phyloP scores from a whole-genome alignment of 1,284 basidiomycete species.

The Lentinus polychrous region DNA sequence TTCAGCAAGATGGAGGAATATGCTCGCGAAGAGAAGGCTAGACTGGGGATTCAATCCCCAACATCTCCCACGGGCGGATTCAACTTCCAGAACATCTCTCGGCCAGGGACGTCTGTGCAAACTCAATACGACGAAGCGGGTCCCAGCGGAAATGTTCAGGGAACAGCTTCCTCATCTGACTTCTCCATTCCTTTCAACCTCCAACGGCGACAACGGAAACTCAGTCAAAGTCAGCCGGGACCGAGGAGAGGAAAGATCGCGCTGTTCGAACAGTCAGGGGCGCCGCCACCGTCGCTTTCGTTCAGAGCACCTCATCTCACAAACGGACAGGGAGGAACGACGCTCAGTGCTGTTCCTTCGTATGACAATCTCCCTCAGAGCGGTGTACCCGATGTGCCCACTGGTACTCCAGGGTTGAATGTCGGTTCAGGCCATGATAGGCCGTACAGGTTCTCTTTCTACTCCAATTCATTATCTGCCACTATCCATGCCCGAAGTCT shows the following conservation, averaged over 20 bases:
- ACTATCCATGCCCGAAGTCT: conserved; percentile 95
- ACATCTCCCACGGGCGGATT: conserved; percentile 14
- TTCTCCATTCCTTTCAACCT: conserved; percentile 18
- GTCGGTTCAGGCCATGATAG: conserved; percentile 61
- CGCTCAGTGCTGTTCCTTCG: conserved; percentile 28
- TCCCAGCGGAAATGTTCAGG: conserved; percentile 4
- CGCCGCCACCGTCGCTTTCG: conserved; percentile 38
- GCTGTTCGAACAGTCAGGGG: conserved; percentile 69
- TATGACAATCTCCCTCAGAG: conserved; percentile 23
- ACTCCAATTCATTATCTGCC: conserved; percentile 87
- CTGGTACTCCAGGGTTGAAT: not conserved
- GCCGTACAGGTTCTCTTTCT: conserved; percentile 98
- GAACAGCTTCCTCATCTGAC: conserved; percentile 12
- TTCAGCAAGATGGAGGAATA: conserved; percentile 80
- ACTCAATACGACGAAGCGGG: conserved; percentile 11
- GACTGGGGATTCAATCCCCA: conserved; percentile 44
- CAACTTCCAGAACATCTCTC: conserved; percentile 8
- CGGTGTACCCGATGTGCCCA: conserved; percentile 2
- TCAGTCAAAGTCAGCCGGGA: conserved; percentile 70
- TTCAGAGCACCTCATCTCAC: conserved; percentile 23
- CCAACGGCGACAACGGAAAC: conserved; percentile 61
- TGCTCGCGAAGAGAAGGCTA: conserved; percentile 63
- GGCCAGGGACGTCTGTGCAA: conserved; percentile 12
- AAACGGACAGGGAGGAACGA: conserved; percentile 19
- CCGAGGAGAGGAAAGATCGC: conserved; percentile 79